phyloP scores from a whole-genome alignment of 768 basidiomycete genomes.

The Saitozyma podzolica region DNA sequence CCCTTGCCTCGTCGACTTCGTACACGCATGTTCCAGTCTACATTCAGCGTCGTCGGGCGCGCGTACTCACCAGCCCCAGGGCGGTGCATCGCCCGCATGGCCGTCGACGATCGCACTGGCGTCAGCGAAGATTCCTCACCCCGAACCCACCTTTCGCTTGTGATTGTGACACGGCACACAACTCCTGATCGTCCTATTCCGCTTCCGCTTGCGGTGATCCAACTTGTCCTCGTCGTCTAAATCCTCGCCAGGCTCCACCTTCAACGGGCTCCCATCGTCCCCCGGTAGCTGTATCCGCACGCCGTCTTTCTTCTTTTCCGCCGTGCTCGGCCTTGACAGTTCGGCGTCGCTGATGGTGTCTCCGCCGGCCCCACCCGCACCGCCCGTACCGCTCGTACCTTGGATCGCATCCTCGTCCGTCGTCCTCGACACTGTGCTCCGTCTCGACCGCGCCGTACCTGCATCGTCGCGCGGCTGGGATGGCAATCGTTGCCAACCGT shows the following conservation, averaged over 20 bases:
- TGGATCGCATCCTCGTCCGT: no score
- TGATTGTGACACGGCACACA: slow-evolving; percentile 82
- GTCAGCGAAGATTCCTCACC: slow-evolving; percentile 3
- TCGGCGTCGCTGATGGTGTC: no score
- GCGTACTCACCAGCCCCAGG: slow-evolving; percentile 67
- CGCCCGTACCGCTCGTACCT: no score
- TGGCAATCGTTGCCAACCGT: no score
- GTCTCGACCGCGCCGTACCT: no score
- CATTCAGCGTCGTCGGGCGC: slow-evolving; percentile 1
- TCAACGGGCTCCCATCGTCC: neutral
- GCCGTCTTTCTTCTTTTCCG: no score
- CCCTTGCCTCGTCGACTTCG: slow-evolving; percentile 70
- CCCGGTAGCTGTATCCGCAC: no score
- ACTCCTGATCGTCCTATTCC: slow-evolving; percentile 89
- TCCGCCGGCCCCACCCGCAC: no score
- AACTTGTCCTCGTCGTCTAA: slow-evolving; percentile 34
- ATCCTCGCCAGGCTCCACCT: slow-evolving; percentile 10
- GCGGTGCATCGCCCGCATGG: slow-evolving; percentile 90
- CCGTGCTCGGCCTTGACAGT: no score
- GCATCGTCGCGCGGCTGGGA: no score
- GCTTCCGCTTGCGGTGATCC: slow-evolving; percentile 68
- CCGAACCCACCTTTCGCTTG: slow-evolving; percentile 75
- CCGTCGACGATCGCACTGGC: slow-evolving; percentile 83
- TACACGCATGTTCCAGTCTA: slow-evolving; percentile 93
- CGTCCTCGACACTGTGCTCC: no score